Evolutionary conservation across 2,329 filamentous ascomycete genomes (phyloP).

Genomic region (Alternaria brassicicola): DNA sequence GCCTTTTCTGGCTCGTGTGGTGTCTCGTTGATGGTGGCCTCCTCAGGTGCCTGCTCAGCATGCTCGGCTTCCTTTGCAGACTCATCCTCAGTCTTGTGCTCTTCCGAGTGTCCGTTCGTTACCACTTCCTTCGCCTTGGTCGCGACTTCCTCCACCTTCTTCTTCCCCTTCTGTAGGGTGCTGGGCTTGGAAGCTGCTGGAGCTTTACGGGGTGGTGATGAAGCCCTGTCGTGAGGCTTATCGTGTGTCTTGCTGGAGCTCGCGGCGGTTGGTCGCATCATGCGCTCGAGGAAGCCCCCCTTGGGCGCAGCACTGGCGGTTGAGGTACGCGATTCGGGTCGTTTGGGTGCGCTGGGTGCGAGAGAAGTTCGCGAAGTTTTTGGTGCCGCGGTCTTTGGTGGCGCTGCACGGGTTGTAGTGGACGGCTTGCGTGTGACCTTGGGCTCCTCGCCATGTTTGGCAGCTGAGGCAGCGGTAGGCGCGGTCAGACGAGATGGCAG

Average conservation of each 20-base stretch:
- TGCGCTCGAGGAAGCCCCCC: constrained; percentile 76
- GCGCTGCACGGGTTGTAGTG: constrained; percentile 44
- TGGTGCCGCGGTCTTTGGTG: constrained; percentile 37
- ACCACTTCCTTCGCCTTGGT: constrained; percentile 45
- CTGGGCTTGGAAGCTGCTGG: constrained; percentile 32
- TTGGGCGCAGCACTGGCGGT: constrained; percentile 65
- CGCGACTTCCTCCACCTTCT: constrained; percentile 45
- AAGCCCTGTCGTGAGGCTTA: constrained; percentile 62
- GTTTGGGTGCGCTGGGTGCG: constrained; percentile 53
- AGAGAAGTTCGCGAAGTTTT: constrained; percentile 48
- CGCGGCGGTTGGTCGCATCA: constrained; percentile 77
- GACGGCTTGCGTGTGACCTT: constrained; percentile 51
- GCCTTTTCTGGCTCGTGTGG: constrained; percentile 13
- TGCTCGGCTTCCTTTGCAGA: constrained; percentile 14
- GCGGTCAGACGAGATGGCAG: constrained; percentile 71
- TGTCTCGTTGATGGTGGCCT: constrained; percentile 7
- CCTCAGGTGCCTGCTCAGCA: constrained; percentile 11
- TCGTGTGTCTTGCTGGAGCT: constrained; percentile 68
- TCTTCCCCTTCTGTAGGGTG: constrained; percentile 43
- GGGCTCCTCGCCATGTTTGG: constrained; percentile 57
- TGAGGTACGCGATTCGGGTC: constrained; percentile 55
- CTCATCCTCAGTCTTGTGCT: constrained; percentile 18
- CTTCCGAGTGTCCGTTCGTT: constrained; percentile 31
- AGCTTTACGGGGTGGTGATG: constrained; percentile 44
- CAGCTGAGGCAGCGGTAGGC: constrained; percentile 72